phyloP scores from a whole-genome alignment of 176 grass and related monocot species.

The Bonia amplexicaulis region DNA sequence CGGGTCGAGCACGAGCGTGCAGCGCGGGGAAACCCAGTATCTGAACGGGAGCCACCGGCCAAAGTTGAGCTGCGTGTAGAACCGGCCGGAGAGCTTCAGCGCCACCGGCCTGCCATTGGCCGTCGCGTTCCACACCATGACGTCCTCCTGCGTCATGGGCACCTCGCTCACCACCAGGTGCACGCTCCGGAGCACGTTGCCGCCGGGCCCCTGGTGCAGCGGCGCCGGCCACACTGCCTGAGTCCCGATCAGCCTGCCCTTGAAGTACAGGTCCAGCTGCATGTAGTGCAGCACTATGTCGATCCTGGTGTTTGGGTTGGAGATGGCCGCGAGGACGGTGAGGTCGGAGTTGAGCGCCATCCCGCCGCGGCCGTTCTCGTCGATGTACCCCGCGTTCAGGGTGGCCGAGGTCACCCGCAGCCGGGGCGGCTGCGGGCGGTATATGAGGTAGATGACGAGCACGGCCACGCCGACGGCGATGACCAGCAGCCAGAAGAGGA shows the following conservation, averaged over 20 bases:
- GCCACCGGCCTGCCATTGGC: conserved; percentile 19
- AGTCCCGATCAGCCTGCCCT: conserved; percentile 44
- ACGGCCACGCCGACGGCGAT: conserved; percentile 52
- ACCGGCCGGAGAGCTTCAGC: conserved; percentile 33
- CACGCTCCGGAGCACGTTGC: conserved; percentile 24
- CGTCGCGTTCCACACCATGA: conserved; percentile 35
- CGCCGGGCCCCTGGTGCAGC: conserved; percentile 33
- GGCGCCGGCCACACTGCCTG: conserved; percentile 43
- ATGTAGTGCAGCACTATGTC: conserved; percentile 51
- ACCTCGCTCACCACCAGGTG: conserved; percentile 53
- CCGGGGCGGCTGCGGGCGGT: conserved; percentile 58
- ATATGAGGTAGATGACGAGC: conserved; percentile 67
- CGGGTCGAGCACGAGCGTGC: conserved; percentile 43
- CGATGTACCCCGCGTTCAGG: conserved; percentile 70
- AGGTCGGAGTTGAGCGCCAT: conserved; percentile 66
- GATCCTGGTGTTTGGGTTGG: conserved; percentile 69
- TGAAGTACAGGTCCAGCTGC: conserved; percentile 82
- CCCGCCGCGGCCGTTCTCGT: conserved; percentile 29
- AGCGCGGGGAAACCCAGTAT: conserved; percentile 41
- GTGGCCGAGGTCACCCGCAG: conserved; percentile 55
- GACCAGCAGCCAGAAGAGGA: conserved; percentile 62
- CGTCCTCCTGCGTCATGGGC: conserved; percentile 14
- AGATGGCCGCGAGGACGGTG: conserved; percentile 56
- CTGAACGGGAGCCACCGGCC: conserved; percentile 58
- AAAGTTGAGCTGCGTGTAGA: conserved; percentile 61